Conservation (phyloP, 208 protist genomes). For the Novymonas esmeraldas region DNA sequence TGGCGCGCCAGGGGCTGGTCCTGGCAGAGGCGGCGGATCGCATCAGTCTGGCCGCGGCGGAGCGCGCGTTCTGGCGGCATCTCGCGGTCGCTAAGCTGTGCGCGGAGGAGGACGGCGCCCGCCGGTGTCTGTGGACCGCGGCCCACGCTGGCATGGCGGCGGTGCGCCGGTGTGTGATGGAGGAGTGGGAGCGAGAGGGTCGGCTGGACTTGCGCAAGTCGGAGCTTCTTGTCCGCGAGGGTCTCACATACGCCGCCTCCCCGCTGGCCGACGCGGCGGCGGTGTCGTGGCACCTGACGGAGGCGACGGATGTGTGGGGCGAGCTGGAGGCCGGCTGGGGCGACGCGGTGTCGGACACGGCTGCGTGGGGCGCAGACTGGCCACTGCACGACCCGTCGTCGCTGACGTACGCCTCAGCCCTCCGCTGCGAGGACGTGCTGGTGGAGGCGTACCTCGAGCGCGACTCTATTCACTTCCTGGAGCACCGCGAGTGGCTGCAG, state of each 20-base stretch:
- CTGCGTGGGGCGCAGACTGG: conserved; percentile 1
- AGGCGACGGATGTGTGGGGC: conserved; percentile 4
- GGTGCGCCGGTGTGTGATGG: neutral
- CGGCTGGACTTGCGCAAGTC: neutral
- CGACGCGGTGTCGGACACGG: neutral
- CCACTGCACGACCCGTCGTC: neutral
- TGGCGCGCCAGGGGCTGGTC: conserved; percentile 2
- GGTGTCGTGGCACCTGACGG: neutral
- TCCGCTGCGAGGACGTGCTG: conserved; percentile 27
- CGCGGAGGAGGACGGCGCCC: conserved; percentile 2
- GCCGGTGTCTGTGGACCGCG: conserved; percentile 4
- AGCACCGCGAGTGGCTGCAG: conserved; percentile 27
- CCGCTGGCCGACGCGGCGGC: neutral
- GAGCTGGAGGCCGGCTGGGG: conserved; percentile 14
- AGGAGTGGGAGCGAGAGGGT: conserved; percentile 5
- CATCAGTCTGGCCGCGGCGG: neutral
- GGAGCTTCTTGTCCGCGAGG: conserved; percentile 7
- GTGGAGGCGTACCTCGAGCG: conserved; percentile 28
- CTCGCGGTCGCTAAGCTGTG: neutral
- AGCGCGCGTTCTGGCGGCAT: neutral
- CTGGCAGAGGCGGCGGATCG: neutral
- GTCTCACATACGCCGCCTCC: neutral
- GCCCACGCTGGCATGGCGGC: conserved; percentile 1
- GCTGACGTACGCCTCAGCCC: neutral
- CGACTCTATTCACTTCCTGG: conserved; percentile 29